phyloP scores from a whole-genome alignment of 2,329 filamentous ascomycete genomes.

The Verticillium nonalfalfae region DNA sequence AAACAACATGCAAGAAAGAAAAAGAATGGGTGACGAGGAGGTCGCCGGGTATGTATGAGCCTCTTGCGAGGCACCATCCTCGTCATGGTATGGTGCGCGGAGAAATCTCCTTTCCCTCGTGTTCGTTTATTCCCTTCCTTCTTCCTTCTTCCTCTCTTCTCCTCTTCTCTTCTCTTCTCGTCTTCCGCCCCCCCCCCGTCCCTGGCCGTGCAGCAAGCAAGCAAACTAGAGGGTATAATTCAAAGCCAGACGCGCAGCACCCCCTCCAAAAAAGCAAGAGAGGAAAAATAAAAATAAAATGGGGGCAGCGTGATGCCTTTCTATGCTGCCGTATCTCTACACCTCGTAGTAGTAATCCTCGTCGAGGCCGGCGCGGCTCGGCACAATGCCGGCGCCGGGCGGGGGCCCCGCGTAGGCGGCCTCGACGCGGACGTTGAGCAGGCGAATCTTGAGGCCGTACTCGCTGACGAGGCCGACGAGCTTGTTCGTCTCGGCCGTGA shows the following conservation, averaged over 20 bases:
- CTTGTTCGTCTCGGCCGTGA: conserved; percentile 94
- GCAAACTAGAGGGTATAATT: conserved; percentile 1
- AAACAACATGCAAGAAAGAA: background rate
- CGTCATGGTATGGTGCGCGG: background rate
- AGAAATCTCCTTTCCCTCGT: background rate
- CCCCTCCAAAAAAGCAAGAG: background rate
- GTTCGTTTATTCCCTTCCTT: background rate
- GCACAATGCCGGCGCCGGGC: conserved; percentile 68
- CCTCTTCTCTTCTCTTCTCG: background rate
- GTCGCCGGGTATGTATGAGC: background rate
- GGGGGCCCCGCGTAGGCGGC: conserved; percentile 61
- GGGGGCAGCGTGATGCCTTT: no score
- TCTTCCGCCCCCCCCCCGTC: background rate
- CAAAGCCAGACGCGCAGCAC: background rate
- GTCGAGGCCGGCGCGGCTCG: conserved; percentile 77
- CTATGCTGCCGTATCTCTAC: conserved; percentile 21
- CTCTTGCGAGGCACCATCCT: background rate
- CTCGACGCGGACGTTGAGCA: conserved; percentile 88
- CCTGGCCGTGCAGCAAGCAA: background rate
- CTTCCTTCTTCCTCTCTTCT: no score
- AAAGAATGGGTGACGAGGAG: background rate
- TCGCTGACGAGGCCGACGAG: conserved; percentile 79
- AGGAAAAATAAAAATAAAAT: background rate
- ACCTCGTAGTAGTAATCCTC: conserved; percentile 92
- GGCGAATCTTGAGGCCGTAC: conserved; percentile 85